Evolutionary conservation across 345 rosid species (phyloP), one percentile per base, ranked within the genome.

Genomic region (Salix brachista): DNA sequence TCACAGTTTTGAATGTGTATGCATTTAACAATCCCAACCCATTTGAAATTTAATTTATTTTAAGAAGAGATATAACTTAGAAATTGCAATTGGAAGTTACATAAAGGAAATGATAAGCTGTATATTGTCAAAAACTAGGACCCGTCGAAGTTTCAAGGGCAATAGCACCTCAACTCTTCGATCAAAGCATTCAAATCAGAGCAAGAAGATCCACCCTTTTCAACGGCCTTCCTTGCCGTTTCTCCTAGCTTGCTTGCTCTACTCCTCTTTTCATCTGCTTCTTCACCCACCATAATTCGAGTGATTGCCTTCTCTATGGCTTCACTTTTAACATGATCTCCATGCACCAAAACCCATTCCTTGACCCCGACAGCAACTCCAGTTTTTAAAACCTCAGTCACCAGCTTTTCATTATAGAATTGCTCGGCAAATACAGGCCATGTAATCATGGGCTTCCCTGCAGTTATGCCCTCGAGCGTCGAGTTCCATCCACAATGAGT

Each of bases 401-500:
- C 73, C 37, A 83, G 37, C 67, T 84, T 81, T 68, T 84, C 86
- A 62, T 83, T 88, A 73, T 72, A 81, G 61, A 85, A 84, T 64
- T 84, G 88, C 80, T 86, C 85, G 1, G 78, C 82, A 0, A 21
- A 44, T 3, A 79, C 41, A 0, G 85, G 88, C 91, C 88, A 83
- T 4, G 89, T 88, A 23, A 75, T 82, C 89, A 86, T 81, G 30
- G 88, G 84, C 48, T 66, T 66, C 5, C 88, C 89, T 0, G 88
- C 79, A 0, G 80, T 25, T 23, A 86, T 5, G 2, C 72, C 81
- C 26, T 88, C 87, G 0, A 84, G 71, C 5, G 71, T 77, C 9
- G 88, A 85, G 74, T 82, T 85, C 85, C 90, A 83, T 23, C 86
- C 84, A 16, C 86, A 85, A 60, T 85, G 90, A 14, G 85, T 87